Evolutionary conservation across 2,329 filamentous ascomycete species (phyloP).

Genomic region (Pseudonectria buxi): DNA sequence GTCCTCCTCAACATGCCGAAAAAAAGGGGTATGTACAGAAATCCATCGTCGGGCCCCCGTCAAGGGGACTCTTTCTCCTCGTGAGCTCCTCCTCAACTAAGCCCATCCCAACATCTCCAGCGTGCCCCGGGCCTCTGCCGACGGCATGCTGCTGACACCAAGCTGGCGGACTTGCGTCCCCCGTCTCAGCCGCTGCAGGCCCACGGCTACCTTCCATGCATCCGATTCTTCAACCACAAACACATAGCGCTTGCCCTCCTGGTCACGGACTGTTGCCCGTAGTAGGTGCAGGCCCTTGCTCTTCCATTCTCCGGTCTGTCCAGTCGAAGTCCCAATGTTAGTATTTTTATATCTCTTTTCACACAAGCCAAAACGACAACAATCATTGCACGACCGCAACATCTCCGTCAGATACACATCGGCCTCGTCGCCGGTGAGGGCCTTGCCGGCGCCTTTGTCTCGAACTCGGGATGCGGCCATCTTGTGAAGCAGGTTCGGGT

Average conservation of each 20-base stretch:
- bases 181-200: slow-evolving; percentile 52
- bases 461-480: slow-evolving; percentile 40
- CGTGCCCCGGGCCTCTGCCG: slow-evolving; percentile 45
- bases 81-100: no score
- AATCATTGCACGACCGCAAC: slow-evolving; percentile 57
- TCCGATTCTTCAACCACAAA: slow-evolving; percentile 60
- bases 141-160: slow-evolving; percentile 50
- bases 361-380: slow-evolving; percentile 50
- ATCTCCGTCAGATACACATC: slow-evolving; percentile 58
- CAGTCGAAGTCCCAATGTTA: slow-evolving; percentile 32
- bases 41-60: slow-evolving; percentile 9
- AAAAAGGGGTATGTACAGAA: slow-evolving; percentile 19
- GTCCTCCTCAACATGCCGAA: slow-evolving; percentile 14
- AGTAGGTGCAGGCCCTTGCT: slow-evolving; percentile 53
- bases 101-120: slow-evolving; percentile 54
- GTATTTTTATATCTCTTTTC: slow-evolving; percentile 37
- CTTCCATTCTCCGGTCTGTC: slow-evolving; percentile 49
- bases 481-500: slow-evolving; percentile 41
- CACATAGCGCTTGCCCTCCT: slow-evolving; percentile 59
- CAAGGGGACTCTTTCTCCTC: slow-evolving; percentile 8
- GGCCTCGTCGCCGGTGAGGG: slow-evolving; percentile 57
- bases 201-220: slow-evolving; percentile 60
- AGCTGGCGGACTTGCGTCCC: slow-evolving; percentile 55
- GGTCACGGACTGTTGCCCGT: slow-evolving; percentile 57
- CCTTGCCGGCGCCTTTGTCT: slow-evolving; percentile 42